Evolutionary conservation across 257 asterid species (phyloP).

Genomic region (Capsicum pubescens): DNA sequence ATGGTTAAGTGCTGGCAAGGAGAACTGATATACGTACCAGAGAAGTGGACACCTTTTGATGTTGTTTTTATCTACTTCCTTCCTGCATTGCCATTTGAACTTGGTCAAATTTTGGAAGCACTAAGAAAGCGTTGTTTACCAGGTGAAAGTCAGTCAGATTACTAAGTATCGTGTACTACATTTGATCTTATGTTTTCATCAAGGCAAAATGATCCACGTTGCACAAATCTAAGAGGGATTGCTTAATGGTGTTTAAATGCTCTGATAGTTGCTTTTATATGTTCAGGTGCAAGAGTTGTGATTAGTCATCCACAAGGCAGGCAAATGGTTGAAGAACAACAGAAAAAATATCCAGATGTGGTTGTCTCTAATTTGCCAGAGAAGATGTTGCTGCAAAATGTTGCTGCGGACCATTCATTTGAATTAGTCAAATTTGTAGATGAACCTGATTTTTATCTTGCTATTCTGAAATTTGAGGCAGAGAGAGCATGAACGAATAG

Average conservation of each 20-base stretch:
- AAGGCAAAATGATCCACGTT: neutral
- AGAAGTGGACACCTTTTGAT: conserved; percentile 76
- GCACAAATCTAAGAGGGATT: neutral
- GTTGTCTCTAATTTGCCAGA: conserved; percentile 74
- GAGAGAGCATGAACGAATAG: conserved; percentile 18
- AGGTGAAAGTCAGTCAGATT: conserved; percentile 48
- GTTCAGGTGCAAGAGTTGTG: conserved; percentile 80
- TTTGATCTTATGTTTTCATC: conserved; percentile 10
- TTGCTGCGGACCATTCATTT: conserved; percentile 57
- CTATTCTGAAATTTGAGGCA: conserved; percentile 39
- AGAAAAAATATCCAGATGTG: conserved; percentile 57
- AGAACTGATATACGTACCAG: conserved; percentile 63
- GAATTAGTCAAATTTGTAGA: conserved; percentile 61
- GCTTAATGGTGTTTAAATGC: neutral
- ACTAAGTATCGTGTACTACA: neutral
- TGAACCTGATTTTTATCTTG: conserved; percentile 65
- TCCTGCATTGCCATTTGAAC: conserved; percentile 71
- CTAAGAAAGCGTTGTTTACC: conserved; percentile 68
- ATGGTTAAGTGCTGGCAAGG: conserved; percentile 92
- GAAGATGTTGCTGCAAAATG: conserved; percentile 39
- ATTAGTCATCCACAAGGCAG: conserved; percentile 84
- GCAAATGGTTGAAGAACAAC: conserved; percentile 61
- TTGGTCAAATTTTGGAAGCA: conserved; percentile 63
- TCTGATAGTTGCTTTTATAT: neutral
- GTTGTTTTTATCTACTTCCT: conserved; percentile 78